Conservation (phyloP, 352 stramenopile species). For the Phytophthora pini region DNA sequence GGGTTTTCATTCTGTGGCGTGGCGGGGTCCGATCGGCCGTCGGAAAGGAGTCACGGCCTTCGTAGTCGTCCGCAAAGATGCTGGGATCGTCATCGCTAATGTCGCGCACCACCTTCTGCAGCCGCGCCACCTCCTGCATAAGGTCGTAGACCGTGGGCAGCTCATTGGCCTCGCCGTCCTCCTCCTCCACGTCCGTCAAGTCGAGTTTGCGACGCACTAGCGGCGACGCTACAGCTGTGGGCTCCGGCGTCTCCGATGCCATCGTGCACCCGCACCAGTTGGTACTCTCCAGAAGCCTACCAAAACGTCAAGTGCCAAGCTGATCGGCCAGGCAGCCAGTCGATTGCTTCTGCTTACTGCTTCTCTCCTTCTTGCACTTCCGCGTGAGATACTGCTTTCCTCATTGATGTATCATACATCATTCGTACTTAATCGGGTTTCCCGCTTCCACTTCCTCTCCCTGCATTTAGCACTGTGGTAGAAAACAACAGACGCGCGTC, state of each 20-base stretch:
- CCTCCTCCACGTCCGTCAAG: conserved; percentile 29
- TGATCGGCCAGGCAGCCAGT: neutral
- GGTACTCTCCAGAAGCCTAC: no score
- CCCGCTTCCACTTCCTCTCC: neutral
- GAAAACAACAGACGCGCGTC: conserved; percentile 19
- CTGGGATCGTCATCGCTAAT: conserved; percentile 41
- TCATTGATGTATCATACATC: conserved; percentile 21
- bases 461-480: neutral
- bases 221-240: neutral
- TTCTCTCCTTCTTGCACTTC: conserved; percentile 1
- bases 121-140: conserved; percentile 51
- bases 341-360: neutral
- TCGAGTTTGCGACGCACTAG: conserved; percentile 36
- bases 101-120: conserved; percentile 57
- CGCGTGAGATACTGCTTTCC: neutral
- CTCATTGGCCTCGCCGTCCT: conserved; percentile 25
- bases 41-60: conserved; percentile 24
- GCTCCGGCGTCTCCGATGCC: conserved; percentile 1
- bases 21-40: conserved; percentile 27
- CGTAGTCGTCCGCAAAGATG: conserved; percentile 42
- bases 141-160: conserved; percentile 65
- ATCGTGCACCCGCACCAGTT: neutral
- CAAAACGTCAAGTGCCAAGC: neutral
- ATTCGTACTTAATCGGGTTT: conserved; percentile 10
- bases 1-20: conserved; percentile 30